phyloP scores from a whole-genome alignment of 2,329 filamentous ascomycete species.

The Pleomassaria siparia region DNA sequence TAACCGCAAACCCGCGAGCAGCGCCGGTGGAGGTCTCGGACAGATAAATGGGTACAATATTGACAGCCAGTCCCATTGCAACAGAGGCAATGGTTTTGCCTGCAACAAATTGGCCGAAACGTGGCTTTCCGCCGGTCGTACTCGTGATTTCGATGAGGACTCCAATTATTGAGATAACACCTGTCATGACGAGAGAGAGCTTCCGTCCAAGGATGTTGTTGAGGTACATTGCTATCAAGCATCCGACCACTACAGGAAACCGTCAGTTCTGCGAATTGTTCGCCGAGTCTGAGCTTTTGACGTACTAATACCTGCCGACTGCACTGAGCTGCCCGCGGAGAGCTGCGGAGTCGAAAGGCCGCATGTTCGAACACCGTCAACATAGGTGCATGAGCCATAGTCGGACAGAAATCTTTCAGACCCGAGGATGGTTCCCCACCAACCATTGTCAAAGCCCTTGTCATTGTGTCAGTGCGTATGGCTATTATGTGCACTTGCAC shows the following conservation, averaged over 20 bases:
- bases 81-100: constrained; percentile 16
- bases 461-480: not conserved
- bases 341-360: constrained; percentile 10
- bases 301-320: constrained; percentile 12
- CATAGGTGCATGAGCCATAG: constrained; percentile 10
- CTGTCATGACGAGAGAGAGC: constrained; percentile 9
- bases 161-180: constrained; percentile 11
- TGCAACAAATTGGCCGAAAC: constrained; percentile 14
- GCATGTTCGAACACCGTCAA: constrained; percentile 9
- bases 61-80: constrained; percentile 12
- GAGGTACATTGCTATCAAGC: constrained; percentile 11
- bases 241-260: constrained; percentile 8
- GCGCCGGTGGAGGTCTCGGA: constrained; percentile 12
- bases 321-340: constrained; percentile 10
- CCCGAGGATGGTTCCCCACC: constrained; percentile 15
- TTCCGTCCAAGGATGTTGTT: constrained; percentile 11
- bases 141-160: constrained; percentile 13
- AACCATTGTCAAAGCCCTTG: constrained; percentile 13
- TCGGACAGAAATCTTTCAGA: constrained; percentile 10
- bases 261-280: not conserved
- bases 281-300: not conserved
- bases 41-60: constrained; percentile 15
- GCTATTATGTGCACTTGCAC: not conserved
- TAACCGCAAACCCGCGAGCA: constrained; percentile 11
- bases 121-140: not conserved